Conservation (phyloP, 2,329 filamentous ascomycete genomes). For the Claviceps cyperi region DNA sequence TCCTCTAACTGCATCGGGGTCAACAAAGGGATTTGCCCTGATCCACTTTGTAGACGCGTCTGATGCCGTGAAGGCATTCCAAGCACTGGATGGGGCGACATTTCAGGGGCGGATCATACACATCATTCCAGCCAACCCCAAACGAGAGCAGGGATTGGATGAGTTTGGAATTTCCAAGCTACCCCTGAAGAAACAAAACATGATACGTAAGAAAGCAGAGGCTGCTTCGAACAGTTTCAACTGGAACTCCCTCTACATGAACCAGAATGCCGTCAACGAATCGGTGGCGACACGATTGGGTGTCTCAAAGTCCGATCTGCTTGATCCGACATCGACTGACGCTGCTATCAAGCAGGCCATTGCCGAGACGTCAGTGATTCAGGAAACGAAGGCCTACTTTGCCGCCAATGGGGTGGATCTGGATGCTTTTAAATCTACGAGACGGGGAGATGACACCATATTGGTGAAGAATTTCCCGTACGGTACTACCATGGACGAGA, state of each 20-base stretch:
- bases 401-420: constrained; percentile 76
- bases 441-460: constrained; percentile 75
- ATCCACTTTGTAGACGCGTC: constrained; percentile 62
- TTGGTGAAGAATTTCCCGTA: constrained; percentile 91
- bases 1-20: constrained; percentile 56
- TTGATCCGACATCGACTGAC: constrained; percentile 92
- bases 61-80: constrained; percentile 65
- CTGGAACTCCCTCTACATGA: constrained; percentile 99
- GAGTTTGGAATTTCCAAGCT: constrained; percentile 84
- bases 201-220: constrained; percentile 73
- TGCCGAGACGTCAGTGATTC: constrained; percentile 89
- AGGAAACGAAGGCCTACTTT: constrained; percentile 92
- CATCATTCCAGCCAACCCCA: constrained; percentile 70
- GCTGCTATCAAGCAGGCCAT: constrained; percentile 93
- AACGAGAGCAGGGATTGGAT: constrained; percentile 68
- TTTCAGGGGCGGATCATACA: constrained; percentile 91
- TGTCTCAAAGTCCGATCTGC: constrained; percentile 75
- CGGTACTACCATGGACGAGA: constrained; percentile 63
- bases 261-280: constrained; percentile 83
- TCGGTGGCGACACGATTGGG: constrained; percentile 78
- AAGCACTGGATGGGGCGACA: constrained; percentile 64
- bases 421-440: constrained; percentile 73
- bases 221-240: constrained; percentile 71
- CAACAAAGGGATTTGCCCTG: constrained; percentile 82
- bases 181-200: constrained; percentile 85